Evolutionary conservation across 768 basidiomycete genomes (phyloP).

Genomic region (Rhizopogon vulgaris): DNA sequence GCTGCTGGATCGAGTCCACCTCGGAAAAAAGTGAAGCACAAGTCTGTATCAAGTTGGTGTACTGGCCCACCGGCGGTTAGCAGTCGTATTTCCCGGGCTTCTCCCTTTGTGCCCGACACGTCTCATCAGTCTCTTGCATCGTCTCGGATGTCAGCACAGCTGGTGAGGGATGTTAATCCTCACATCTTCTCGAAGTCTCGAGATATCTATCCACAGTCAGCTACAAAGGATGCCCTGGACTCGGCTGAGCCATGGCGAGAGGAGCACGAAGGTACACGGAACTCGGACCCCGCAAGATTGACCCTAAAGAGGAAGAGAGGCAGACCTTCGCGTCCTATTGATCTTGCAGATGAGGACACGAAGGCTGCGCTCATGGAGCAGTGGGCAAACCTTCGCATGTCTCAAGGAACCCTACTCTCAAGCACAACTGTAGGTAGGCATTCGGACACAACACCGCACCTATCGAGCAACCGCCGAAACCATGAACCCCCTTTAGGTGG

Average conservation of each 20-base stretch:
- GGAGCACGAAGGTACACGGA: background rate
- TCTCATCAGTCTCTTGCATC: background rate
- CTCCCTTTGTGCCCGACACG: background rate
- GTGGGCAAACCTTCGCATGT: slow-evolving; percentile 26
- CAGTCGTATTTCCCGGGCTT: background rate
- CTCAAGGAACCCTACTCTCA: slow-evolving; percentile 14
- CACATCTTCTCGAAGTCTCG: slow-evolving; percentile 6
- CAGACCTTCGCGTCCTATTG: slow-evolving; percentile 8
- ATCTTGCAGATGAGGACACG: slow-evolving; percentile 14
- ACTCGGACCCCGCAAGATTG: background rate
- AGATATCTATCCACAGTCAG: slow-evolving; percentile 25
- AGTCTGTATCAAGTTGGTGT: background rate
- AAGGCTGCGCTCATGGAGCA: slow-evolving; percentile 23
- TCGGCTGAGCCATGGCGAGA: background rate
- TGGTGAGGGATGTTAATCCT: slow-evolving; percentile 14
- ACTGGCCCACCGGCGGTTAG: background rate
- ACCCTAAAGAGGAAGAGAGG: slow-evolving; percentile 9
- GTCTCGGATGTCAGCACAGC: slow-evolving; percentile 16
- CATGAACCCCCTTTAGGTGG: background rate
- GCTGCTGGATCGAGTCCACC: background rate
- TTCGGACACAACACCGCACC: background rate
- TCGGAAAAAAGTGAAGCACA: background rate
- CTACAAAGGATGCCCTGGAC: slow-evolving; percentile 13
- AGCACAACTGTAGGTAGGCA: background rate
- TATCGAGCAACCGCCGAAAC: background rate